phyloP scores from a whole-genome alignment of 2,329 filamentous ascomycete species.

The Cadophora sp. region DNA sequence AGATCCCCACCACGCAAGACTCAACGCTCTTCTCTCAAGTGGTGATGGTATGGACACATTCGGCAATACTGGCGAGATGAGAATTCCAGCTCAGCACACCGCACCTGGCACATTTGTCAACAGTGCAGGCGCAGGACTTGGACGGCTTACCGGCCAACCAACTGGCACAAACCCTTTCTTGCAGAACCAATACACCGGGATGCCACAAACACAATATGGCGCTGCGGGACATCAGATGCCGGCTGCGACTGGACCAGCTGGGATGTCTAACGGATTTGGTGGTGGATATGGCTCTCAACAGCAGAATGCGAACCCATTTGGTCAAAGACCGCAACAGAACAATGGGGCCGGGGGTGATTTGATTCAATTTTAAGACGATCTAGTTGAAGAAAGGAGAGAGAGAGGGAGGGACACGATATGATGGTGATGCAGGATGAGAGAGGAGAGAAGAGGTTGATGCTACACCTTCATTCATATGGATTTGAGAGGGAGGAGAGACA shows the following conservation, averaged over 20 bases:
- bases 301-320: conserved; percentile 60
- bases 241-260: conserved; percentile 62
- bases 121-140: conserved; percentile 83
- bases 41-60: conserved; percentile 98
- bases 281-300: conserved; percentile 49
- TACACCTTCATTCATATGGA: conserved; percentile 25
- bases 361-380: conserved; percentile 42
- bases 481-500: conserved; percentile 18
- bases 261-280: conserved; percentile 56
- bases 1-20: conserved; percentile 71
- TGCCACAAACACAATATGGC: conserved; percentile 65
- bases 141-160: conserved; percentile 63
- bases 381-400: not conserved
- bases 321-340: conserved; percentile 54
- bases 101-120: conserved; percentile 97
- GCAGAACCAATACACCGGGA: conserved; percentile 81
- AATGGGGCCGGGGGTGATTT: conserved; percentile 44
- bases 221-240: conserved; percentile 53
- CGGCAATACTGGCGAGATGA: conserved; percentile 94
- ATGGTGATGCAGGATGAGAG: not conserved
- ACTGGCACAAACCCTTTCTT: conserved; percentile 90
- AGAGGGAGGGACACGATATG: not conserved
- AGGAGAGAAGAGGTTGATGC: not conserved
- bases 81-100: conserved; percentile 95
- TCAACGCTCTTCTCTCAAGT: conserved; percentile 84